Base-by-base conservation (phyloP, 768 basidiomycete genomes). In the Royoungia palumana region DNA sequence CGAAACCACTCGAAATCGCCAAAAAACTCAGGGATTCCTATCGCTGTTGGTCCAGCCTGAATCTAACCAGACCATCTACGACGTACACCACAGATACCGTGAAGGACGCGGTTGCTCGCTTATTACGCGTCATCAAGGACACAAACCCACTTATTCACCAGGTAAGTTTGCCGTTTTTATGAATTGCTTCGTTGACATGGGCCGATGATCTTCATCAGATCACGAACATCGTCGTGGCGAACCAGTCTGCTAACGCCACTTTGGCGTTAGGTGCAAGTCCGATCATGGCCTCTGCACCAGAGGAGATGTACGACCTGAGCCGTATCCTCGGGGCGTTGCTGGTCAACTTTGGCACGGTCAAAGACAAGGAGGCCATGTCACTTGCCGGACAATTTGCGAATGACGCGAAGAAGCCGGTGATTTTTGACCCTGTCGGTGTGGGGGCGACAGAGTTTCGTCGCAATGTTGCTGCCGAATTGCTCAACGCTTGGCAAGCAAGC, bases 371-470 rank as follows among this genome's bases (percentile, higher is more conserved):
- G 30, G 83, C 88, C 32, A 93, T 94, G 87, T 63, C 85, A 14
- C 74, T 77, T 4, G 89, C 87, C 5, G 92, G 91, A 72, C 61
- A 60, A 38, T 75, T 74, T 53, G 88, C 86, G 13, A 94, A 93
- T 58, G 62, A 72, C 40, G 77, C 76, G 45, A 73, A 75, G 56
- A 92, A 86, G 60, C 88, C 90, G 0, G 67, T 96, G 12, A 76
- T 96, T 0, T 89, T 95, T 50, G 94, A 96, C 62, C 94, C 94
- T 3, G 94, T 97, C 11, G 94, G 90, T 17, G 78, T 93, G 0
- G 94, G 94, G 6, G 93, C 94, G 1, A 89, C 88, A 3, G 55
- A 67, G 4, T 89, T 81, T 64, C 78, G 94, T 41, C 81, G 82
- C 54, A 70, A 72, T 10, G 76, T 74, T 12, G 56, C 59, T 14